Base-by-base conservation (phyloP, 208 protist genomes). In the Novymonas esmeraldas region DNA sequence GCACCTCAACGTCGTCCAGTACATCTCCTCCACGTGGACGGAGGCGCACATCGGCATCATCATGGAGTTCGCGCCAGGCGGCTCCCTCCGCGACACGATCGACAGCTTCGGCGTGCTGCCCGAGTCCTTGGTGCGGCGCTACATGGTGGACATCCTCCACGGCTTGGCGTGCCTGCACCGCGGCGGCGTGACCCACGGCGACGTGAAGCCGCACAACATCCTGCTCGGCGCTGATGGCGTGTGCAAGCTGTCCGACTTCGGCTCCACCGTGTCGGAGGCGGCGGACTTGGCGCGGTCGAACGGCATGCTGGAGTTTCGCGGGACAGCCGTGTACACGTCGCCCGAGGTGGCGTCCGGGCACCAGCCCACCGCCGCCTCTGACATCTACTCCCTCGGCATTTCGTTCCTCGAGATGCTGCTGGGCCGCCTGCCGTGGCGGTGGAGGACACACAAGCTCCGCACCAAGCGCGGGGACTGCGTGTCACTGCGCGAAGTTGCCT, bases 121-220 rank as follows among this genome's bases (percentile, higher is more conserved):
- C 20, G 29, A 64, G 29, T 73, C 67, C 2, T 70, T 84, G n/a
- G 76, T 83, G 24, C 78, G 78, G n/a, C 82, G 89, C 14, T 87
- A 83, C 65, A 87, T 79, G 60, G 64, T 76, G 26, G 85, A 91
- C 57, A 89, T 94, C 57, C 31, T 89, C 24, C 76, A 70, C 46
- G 85, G 84, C 18, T 76, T 94, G 7, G 65, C 59, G 22, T 89
- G 90, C 59, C 77, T 94, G 41, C 89, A 94, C 66, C 51, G 59
- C 3, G 49, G 78, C 69, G 73, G 72, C 46, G 81, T 94, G 57
- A 79, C 87, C 11, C 89, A 92, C 73, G 82, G 85, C 48, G 89
- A 94, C 59, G 63, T 94, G 44, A 94, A 94, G 64, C 89, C 89
- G 24, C 83, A 88, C 64, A 95, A 95, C 67, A 82, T 89, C 22